Percentiles rank a stretch among this genome's conserved stretches.
phyloP scores from a whole-genome alignment of 345 rosid species.

The Lumnitzera racemosa region DNA sequence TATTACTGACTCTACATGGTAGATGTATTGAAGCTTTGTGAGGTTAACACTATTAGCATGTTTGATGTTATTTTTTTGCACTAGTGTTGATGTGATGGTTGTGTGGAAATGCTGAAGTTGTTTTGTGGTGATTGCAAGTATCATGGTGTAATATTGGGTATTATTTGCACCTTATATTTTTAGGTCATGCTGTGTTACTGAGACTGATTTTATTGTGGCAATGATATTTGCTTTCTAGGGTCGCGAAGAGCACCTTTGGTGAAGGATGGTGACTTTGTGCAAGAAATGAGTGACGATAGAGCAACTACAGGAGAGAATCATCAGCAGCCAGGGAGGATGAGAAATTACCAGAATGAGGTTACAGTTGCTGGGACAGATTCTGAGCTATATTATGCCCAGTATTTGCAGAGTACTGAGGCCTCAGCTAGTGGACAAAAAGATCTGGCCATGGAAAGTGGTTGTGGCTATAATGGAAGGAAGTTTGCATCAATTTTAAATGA shows the following conservation, averaged over 20 bases:
- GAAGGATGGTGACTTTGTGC: constrained; percentile 38
- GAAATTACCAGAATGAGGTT: constrained; percentile 27
- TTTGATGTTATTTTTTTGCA: too few species aligned
- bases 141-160: too few species aligned
- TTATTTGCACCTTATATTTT: too few species aligned
- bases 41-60: too few species aligned
- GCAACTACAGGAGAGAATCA: constrained; percentile 12
- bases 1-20: too few species aligned
- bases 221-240: constrained; percentile 8
- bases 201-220: not conserved
- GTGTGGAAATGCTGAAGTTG: too few species aligned
- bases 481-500: constrained; percentile 37
- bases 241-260: constrained; percentile 33
- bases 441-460: constrained; percentile 34
- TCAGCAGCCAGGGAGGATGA: constrained; percentile 15
- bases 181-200: too few species aligned
- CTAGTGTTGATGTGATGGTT: too few species aligned
- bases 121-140: too few species aligned
- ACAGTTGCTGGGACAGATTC: constrained; percentile 46
- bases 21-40: too few species aligned
- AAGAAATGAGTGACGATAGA: constrained; percentile 8
- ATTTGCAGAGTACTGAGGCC: constrained; percentile 37
- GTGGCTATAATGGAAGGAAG: constrained; percentile 71
- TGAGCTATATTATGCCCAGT: constrained; percentile 42
- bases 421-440: constrained; percentile 53